Evolutionary conservation across 2,329 filamentous ascomycete genomes (phyloP).

Genomic region (Diaporthe eres): DNA sequence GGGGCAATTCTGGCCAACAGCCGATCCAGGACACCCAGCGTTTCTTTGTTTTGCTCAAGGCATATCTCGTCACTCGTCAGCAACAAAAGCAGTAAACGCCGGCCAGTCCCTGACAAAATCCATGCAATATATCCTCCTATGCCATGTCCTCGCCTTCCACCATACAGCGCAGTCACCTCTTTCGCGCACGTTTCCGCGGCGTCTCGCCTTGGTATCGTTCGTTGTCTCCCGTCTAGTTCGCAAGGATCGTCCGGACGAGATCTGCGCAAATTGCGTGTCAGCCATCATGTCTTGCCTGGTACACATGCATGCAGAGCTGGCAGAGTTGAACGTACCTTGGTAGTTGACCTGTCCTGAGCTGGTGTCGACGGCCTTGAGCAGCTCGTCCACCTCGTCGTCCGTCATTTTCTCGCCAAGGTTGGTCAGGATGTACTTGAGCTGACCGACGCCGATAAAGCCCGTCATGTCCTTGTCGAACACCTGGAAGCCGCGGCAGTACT

Average conservation of each 20-base stretch:
- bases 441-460: constrained; percentile 96
- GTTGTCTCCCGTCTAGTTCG: constrained; percentile 71
- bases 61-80: constrained; percentile 34
- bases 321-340: constrained; percentile 73
- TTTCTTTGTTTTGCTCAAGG: constrained; percentile 26
- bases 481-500: constrained; percentile 98
- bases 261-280: constrained; percentile 61
- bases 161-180: constrained; percentile 10
- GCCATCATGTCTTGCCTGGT: neutral
- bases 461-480: constrained; percentile 99
- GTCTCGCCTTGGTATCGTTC: constrained; percentile 35
- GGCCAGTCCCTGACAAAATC: constrained; percentile 38
- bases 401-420: constrained; percentile 99
- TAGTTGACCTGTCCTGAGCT: constrained; percentile 98
- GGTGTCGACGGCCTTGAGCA: constrained; percentile 97
- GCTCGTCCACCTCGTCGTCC: constrained; percentile 98
- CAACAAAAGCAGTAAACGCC: constrained; percentile 43
- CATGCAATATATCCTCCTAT: constrained; percentile 39
- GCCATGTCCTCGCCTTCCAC: constrained; percentile 17
- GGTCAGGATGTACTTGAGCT: constrained; percentile 97
- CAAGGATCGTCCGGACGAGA: constrained; percentile 87
- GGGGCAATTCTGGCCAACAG: constrained; percentile 32
- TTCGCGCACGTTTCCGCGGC: constrained; percentile 18
- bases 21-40: constrained; percentile 37
- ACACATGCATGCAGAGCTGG: neutral